Percentiles rank a stretch among this genome's conserved stretches.
Evolutionary conservation across 202 grass and related monocot genomes (phyloP).

Genomic region (Panicum hallii): DNA sequence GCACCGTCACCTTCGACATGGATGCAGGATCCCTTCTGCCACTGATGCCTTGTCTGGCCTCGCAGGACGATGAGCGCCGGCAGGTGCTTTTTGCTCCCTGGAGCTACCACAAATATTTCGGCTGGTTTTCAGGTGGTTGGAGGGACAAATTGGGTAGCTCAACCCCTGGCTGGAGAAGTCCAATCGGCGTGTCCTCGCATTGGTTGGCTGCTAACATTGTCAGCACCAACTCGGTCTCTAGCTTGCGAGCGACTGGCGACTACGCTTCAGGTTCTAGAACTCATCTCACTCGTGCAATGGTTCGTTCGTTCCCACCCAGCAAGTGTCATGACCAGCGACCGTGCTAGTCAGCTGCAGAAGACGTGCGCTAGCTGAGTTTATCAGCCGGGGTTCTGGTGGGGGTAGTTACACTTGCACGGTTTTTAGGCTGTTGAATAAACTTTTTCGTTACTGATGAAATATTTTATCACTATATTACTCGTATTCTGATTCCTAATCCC

Average conservation of each 20-base stretch:
- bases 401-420: not conserved
- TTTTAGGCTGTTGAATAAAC: not conserved
- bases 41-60: not conserved
- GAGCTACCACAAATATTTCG: not conserved
- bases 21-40: not conserved
- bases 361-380: not conserved
- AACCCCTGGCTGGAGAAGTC: slow-evolving; percentile 25
- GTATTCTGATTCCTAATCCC: not conserved
- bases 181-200: not conserved
- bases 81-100: not conserved
- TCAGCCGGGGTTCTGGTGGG: not conserved
- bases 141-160: slow-evolving; percentile 46
- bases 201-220: not conserved
- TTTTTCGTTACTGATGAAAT: not conserved
- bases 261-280: not conserved
- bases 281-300: not conserved
- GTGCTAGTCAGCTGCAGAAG: not conserved
- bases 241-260: not conserved
- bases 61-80: not conserved
- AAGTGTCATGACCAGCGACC: not conserved
- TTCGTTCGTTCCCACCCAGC: not conserved
- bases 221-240: slow-evolving; percentile 12
- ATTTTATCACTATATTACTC: not conserved
- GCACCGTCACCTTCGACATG: slow-evolving; percentile 77
- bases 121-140: slow-evolving; percentile 35